Evolutionary conservation across 2,329 filamentous ascomycete genomes (phyloP), one percentile per base, ranked within the genome.

Genomic region (Myriosclerotinia duriaeana): DNA sequence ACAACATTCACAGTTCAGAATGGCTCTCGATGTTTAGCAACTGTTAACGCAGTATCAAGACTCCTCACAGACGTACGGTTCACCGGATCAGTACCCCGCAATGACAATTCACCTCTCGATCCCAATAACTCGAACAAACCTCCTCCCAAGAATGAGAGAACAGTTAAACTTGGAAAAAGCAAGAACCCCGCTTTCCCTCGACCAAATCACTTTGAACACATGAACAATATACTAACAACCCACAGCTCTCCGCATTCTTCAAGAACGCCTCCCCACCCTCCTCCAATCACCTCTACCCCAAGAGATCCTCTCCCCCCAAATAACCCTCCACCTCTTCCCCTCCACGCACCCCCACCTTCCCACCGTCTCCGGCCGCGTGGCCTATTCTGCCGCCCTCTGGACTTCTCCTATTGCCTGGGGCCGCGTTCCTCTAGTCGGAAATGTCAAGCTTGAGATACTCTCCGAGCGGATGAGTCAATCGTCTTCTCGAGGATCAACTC

Each of bases 371-470:
- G 95, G 95, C 63, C 87, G 91, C 56, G 90, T 97, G 46, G 90
- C 92, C 58, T 99, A 99, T 78, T 90, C 90, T 46, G 94, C 95
- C 22, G 95, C 95, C 3, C 82, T 99, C 48, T 98, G 93, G 93
- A 97, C 95, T 0, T 93, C 93, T 0, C 95, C 95, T 0, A 89
- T 99, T 62, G 94, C 93, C 40, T 99, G 95, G 95, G 96, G 96
- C 74, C 87, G 91, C 38, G 85, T 99, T 1, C 95, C 95, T 2
- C 86, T 98, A 26, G 85, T 97, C 42, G 93, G 94, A 71, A 96
- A 97, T 74, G 92, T 97, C 54, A 89, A 88, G 72, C 85, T 99
- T 14, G 88, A 92, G 73, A 95, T 99, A 63, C 79, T 96, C 22
- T 94, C 91, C 15, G 93, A 97, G 81, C 90, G 94, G 72, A 95